Evolutionary conservation across 2,329 filamentous ascomycete species (phyloP), one percentile per base, ranked within the genome.

Genomic region (Orbilia oligospora): DNA sequence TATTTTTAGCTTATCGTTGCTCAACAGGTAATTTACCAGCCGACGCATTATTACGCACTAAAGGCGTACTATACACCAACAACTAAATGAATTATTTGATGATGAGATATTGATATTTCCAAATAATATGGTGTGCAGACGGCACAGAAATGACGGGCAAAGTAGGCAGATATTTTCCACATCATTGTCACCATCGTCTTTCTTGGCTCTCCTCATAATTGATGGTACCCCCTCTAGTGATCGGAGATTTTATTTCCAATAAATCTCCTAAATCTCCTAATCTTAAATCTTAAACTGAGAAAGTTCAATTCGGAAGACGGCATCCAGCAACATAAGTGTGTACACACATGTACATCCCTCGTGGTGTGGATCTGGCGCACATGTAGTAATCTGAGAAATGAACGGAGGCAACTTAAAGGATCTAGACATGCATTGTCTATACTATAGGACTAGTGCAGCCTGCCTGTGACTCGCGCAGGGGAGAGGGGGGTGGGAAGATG

Each of bases 401-500:
- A 61, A 61, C 5, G 20, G 36, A 27, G 30, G 33, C 16, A 33
- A 55, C 30, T 46, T 20, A 51, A 51, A 24, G 36, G 36, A 8
- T 61, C 33, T 27, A 44, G 36, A 44, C 56, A 61, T 44, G 33
- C 56, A 61, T 20, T 18, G 9, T 51, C 14, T 55, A n/a, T 33
- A 18, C 14, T 30, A 30, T 30, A 6, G 27, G 27, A 30, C 27
- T 53, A 30, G 30, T 58, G 53, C 30, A 58, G 38, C 14, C 4
- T 22, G 30, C 53, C n/a, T 58, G 30, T 38, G 33, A 36, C 53
- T 38, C 30, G 27, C 53, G 30, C 53, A 55, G 51, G 53, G 30
- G 53, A n/a, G 53, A 56, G 53, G 53, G 49, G 53, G 53, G 53
- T 58, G 53, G 53, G 30, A 58, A 30, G 53, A 58, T 58, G 53